phyloP scores from a whole-genome alignment of 257 asterid genomes.

The Cynanchum wilfordii region DNA sequence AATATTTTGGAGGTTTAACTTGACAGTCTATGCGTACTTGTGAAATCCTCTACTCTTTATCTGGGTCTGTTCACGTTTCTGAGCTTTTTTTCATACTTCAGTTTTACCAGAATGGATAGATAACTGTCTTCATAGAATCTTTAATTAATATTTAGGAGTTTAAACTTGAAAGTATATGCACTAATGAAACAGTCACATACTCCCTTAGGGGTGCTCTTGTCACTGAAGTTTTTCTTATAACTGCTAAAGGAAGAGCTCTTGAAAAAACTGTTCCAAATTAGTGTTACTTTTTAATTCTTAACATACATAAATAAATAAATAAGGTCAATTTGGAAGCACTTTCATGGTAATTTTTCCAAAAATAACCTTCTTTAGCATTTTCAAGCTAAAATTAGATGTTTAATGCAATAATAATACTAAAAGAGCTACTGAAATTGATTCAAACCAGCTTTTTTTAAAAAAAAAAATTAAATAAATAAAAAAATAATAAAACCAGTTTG shows the following conservation, averaged over 20 bases:
- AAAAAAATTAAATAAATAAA: too few relatives aligned
- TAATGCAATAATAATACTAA: too few relatives aligned
- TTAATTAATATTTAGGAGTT: neutral
- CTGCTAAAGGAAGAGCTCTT: neutral
- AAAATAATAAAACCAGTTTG: too few relatives aligned
- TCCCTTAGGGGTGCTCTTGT: too few relatives aligned
- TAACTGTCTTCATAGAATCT: neutral
- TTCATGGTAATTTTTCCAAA: neutral
- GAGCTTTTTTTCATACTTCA: neutral
- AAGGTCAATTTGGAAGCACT: neutral
- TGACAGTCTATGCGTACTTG: neutral
- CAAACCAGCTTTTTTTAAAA: neutral
- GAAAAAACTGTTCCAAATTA: neutral
- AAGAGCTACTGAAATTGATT: neutral
- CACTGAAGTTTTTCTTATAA: neutral
- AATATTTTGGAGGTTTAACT: neutral
- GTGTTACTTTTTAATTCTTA: neutral
- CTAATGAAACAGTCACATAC: too few relatives aligned
- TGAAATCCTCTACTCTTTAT: neutral
- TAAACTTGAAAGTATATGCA: too few relatives aligned
- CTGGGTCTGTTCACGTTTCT: neutral
- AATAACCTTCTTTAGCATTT: neutral
- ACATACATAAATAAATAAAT: too few relatives aligned
- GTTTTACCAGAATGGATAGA: neutral
- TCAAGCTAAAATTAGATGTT: neutral